Evolutionary conservation across 192 early-diverging fungal species (phyloP).

Genomic region (Podochytrium sp.): DNA sequence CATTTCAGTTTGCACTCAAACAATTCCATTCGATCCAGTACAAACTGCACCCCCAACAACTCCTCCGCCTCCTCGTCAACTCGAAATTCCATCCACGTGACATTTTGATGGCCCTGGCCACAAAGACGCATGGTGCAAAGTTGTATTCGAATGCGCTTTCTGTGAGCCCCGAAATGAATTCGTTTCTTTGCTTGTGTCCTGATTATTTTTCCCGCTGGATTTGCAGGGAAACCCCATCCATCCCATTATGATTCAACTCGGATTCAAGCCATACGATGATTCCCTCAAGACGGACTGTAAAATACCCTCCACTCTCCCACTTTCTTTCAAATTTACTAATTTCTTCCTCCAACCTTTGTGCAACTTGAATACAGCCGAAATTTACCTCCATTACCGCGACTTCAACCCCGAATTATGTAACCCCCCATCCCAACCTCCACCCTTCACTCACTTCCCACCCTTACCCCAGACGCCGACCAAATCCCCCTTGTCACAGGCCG

Average conservation of each 20-base stretch:
- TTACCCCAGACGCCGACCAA: too few species aligned
- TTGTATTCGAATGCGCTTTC: slow-evolving; percentile 33
- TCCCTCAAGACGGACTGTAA: slow-evolving; percentile 29
- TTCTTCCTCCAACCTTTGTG: neutral
- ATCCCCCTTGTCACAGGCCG: too few species aligned
- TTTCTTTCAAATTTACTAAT: slow-evolving; percentile 10
- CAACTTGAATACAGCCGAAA: slow-evolving; percentile 4
- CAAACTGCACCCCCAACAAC: slow-evolving; percentile 40
- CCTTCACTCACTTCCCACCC: too few species aligned
- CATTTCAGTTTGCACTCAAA: neutral
- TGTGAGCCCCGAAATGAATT: neutral
- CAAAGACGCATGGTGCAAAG: slow-evolving; percentile 27
- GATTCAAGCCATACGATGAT: slow-evolving; percentile 30
- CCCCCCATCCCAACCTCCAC: neutral
- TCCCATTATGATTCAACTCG: slow-evolving; percentile 39
- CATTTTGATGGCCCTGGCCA: slow-evolving; percentile 49
- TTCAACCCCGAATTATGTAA: slow-evolving; percentile 13
- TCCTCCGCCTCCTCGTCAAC: slow-evolving; percentile 51
- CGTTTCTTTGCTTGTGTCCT: neutral
- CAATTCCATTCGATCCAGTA: slow-evolving; percentile 21
- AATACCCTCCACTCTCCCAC: neutral
- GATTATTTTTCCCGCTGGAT: too few species aligned
- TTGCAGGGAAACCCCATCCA: slow-evolving; percentile 43
- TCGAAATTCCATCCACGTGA: slow-evolving; percentile 53
- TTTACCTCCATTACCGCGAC: slow-evolving; percentile 30